Evolutionary conservation across 2,329 filamentous ascomycete species (phyloP).

Genomic region (Cladosporium sp.): DNA sequence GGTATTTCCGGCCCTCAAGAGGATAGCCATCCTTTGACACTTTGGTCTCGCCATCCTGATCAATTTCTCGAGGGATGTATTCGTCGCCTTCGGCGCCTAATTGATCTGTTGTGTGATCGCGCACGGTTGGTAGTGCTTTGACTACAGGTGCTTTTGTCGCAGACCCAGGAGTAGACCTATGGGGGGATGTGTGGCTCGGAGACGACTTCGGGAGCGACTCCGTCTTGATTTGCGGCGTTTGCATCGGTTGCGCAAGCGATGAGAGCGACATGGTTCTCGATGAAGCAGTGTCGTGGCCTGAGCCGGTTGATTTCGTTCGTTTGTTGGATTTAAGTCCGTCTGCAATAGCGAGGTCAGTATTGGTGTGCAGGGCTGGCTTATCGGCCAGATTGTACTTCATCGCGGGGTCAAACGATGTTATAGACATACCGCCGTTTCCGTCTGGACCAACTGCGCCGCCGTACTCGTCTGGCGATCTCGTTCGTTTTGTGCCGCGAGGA

Average conservation of each 20-base stretch:
- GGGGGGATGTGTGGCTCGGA: conserved; percentile 59
- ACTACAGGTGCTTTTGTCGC: conserved; percentile 66
- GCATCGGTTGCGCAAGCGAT: conserved; percentile 41
- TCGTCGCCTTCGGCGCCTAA: conserved; percentile 85
- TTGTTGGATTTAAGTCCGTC: conserved; percentile 42
- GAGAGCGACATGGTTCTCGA: conserved; percentile 20
- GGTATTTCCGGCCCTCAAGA: conserved; percentile 78
- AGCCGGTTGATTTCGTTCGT: conserved; percentile 18
- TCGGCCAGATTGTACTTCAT: neutral
- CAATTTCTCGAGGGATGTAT: conserved; percentile 88
- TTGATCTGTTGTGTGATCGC: conserved; percentile 96
- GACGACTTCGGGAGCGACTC: conserved; percentile 47
- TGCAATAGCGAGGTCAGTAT: conserved; percentile 26
- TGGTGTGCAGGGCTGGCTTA: too few species aligned
- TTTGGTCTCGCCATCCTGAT: conserved; percentile 92
- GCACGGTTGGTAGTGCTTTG: conserved; percentile 90
- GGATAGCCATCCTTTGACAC: conserved; percentile 79
- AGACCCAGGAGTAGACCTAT: conserved; percentile 69
- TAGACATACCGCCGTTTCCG: conserved; percentile 64
- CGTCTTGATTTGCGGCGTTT: conserved; percentile 53
- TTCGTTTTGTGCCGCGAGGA: conserved; percentile 72
- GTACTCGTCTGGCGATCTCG: conserved; percentile 68
- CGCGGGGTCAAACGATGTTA: conserved; percentile 28
- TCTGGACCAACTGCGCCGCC: conserved; percentile 40
- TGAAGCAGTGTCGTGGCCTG: conserved; percentile 1